Evolutionary conservation across 1,284 basidiomycete genomes (phyloP).

Genomic region (Rhodotorula sp.): DNA sequence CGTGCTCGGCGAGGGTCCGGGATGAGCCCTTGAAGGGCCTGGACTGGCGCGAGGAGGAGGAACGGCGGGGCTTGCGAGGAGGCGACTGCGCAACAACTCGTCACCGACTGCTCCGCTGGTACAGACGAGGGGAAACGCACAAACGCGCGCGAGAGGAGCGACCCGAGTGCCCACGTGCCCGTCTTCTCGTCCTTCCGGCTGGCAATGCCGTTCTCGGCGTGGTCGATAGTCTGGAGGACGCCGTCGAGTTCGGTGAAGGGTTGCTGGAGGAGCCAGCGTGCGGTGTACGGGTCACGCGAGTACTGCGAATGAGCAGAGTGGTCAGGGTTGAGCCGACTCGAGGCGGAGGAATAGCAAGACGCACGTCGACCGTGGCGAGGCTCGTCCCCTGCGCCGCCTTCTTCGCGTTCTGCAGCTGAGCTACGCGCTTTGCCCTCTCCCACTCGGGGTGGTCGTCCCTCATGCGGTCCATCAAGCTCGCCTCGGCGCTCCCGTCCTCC

Average conservation of each 20-base stretch:
- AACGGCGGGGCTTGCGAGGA: background rate
- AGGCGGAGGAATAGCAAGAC: background rate
- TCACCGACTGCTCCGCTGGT: background rate
- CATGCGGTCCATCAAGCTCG: background rate
- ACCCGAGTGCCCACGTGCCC: background rate
- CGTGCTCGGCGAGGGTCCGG: background rate
- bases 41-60: background rate
- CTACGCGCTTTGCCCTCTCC: background rate
- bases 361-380: conserved; percentile 3
- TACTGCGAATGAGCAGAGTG: no score
- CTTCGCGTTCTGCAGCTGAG: conserved; percentile 8
- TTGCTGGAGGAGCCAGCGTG: conserved; percentile 7
- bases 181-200: background rate
- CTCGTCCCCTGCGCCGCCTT: background rate
- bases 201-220: background rate
- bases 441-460: conserved; percentile 7
- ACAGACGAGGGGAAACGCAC: background rate
- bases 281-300: background rate
- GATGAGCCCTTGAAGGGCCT: background rate
- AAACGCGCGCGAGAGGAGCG: background rate
- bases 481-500: background rate
- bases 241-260: conserved; percentile 25
- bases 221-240: conserved; percentile 14
- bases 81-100: background rate
- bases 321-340: background rate